Conservation (phyloP, 768 basidiomycete genomes). For the Trametes elegans region DNA sequence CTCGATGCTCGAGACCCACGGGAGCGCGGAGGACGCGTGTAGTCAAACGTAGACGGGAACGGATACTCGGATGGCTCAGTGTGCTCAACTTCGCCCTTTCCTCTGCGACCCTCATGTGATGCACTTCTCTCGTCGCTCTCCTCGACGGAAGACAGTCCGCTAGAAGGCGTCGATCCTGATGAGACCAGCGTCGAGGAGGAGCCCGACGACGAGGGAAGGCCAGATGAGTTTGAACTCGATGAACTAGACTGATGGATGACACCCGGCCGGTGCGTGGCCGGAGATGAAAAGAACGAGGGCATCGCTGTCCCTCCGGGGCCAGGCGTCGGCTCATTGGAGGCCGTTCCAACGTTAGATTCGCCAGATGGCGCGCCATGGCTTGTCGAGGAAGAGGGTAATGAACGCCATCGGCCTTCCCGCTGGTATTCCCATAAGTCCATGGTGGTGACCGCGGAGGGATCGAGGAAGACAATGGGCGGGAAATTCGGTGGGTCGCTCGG, state of each 20-base stretch:
- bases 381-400: neutral
- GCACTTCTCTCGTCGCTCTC: conserved; percentile 1
- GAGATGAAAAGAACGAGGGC: neutral
- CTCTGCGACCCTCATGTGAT: neutral
- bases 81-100: conserved; percentile 5
- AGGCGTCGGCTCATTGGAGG: conserved; percentile 1
- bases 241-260: neutral
- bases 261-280: neutral
- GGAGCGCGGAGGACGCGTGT: neutral
- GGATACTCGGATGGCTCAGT: conserved; percentile 22
- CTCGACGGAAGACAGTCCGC: conserved; percentile 5
- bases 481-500: conserved; percentile 28
- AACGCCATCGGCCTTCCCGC: conserved; percentile 4
- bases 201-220: neutral
- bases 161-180: neutral
- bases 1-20: conserved; percentile 9
- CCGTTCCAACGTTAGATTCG: neutral
- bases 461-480: conserved; percentile 28
- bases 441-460: conserved; percentile 12
- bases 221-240: neutral
- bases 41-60: conserved; percentile 18
- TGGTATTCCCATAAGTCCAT: conserved; percentile 28
- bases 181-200: conserved; percentile 14
- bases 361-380: neutral
- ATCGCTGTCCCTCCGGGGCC: neutral